Base-by-base conservation (phyloP, 352 stramenopile species). In the Globisporangium mamillatum region DNA sequence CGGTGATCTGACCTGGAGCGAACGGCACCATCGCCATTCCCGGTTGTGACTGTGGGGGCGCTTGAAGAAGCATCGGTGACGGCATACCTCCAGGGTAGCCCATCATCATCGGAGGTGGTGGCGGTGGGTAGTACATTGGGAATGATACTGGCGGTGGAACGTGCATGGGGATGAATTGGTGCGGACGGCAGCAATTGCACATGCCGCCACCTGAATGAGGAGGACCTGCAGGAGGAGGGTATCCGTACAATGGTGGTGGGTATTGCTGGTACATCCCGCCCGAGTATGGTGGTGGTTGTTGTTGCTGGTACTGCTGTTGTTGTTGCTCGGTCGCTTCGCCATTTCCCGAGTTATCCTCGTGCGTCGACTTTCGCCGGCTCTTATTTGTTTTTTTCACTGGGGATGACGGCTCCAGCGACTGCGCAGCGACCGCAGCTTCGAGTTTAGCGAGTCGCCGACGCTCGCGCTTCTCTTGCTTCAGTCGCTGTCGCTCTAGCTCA, bases 1-100 rank as follows among this genome's bases (percentile, higher is more conserved):
- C 44, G 3, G 69, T 22, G 2, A 65, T 63, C 20, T 71, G 70
- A 59, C 77, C 69, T 27, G 64, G 61, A 34, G 68, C 61, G 65
- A 80, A 85, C 22, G 78, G 74, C 8, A 84, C 66, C 63, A 88
- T 66, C 25, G 77, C 75, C 50, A 76, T 58, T 7, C 68, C 70
- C 22, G 54, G 54, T 8, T 70, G 52, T 22, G 63, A 62, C 14
- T 68, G 72, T 25, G 70, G 66, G 7, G 67, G 54, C 18, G 41
- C 32, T 6, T 59, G 72, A 41, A 75, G 63, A 36, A 74, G 68
- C 58, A 63, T 57, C 1, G 63, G 57, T 8, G 70, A 58, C 10
- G 60, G n/a, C 61, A 67, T 67, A 20, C 38, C 38, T 48, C 12
- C 38, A 48, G 38, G 38, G 4, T 48, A 48, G 38, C 38, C 38